Conservation (phyloP, 1,284 basidiomycete genomes). For the Spongispora temasekensis region DNA sequence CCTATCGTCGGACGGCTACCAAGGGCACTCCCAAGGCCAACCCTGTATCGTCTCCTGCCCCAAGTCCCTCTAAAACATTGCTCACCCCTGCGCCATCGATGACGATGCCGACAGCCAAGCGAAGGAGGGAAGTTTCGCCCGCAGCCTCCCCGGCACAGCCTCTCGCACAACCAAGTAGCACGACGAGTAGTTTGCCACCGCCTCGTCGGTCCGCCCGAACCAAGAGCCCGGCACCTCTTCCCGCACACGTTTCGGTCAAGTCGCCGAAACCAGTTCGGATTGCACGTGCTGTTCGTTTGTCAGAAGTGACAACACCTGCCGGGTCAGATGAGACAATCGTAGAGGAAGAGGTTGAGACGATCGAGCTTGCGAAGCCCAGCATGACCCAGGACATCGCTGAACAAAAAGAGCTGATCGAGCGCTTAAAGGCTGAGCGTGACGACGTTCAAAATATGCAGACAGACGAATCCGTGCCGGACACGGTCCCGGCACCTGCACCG, state of each 20-base stretch:
- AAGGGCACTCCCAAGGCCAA: conserved; percentile 39
- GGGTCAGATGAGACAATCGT: conserved; percentile 63
- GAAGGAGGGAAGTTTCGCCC: conserved; percentile 63
- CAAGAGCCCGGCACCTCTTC: conserved; percentile 53
- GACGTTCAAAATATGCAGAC: conserved; percentile 14
- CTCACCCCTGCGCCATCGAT: conserved; percentile 36
- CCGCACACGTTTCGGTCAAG: conserved; percentile 27
- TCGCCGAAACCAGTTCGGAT: conserved; percentile 40
- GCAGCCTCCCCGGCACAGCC: conserved; percentile 33
- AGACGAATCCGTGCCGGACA: conserved; percentile 23
- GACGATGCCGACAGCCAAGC: conserved; percentile 51
- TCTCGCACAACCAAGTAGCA: conserved; percentile 22
- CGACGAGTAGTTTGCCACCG: conserved; percentile 17
- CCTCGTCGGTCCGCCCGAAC: conserved; percentile 55
- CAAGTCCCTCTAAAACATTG: conserved; percentile 19
- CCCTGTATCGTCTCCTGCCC: conserved; percentile 25
- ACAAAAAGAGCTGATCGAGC: conserved; percentile 68
- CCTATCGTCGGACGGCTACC: conserved; percentile 67
- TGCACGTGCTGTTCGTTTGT: conserved; percentile 42
- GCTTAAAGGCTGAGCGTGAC: conserved; percentile 61
- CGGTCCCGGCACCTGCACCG: conserved; percentile 20
- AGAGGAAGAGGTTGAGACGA: conserved; percentile 52
- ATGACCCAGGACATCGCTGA: conserved; percentile 69
- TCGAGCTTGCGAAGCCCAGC: conserved; percentile 59
- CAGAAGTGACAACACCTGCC: conserved; percentile 47